Percentiles rank a stretch among this genome's conserved stretches.
These are phyloP conservation scores for Ligustrum vulgare DNA, from an alignment of 257 asterid genomes.

Conservation along the genomic window DNA sequence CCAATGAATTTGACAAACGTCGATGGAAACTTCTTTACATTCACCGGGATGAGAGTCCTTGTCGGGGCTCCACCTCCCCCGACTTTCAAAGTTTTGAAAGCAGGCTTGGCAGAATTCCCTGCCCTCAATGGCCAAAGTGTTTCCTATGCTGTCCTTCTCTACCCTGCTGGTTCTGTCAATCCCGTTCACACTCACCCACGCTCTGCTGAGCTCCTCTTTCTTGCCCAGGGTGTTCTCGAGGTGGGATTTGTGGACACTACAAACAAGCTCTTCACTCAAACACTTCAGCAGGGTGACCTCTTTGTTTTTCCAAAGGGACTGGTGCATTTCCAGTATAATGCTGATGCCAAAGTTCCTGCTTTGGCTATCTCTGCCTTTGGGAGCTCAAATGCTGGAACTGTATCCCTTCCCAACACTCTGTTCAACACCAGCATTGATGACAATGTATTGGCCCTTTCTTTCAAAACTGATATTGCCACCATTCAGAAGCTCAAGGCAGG, in stretches of 20 bases:
- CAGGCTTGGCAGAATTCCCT: conserved; percentile 44
- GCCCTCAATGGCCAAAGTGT: conserved; percentile 53
- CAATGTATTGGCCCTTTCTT: conserved; percentile 39
- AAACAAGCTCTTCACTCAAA: conserved; percentile 45
- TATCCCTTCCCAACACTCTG: conserved; percentile 43
- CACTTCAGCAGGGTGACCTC: conserved; percentile 41
- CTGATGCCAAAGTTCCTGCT: conserved; percentile 37
- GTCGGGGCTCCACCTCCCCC: conserved; percentile 37
- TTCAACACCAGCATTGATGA: conserved; percentile 46
- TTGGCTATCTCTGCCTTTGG: conserved; percentile 54
- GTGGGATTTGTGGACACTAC: conserved; percentile 59
- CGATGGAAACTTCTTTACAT: conserved; percentile 46
- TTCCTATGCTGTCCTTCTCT: conserved; percentile 50
- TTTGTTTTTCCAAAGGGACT: conserved; percentile 55
- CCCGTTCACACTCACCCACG: conserved; percentile 67
- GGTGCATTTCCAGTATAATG: conserved; percentile 55
- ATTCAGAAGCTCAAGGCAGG: conserved; percentile 55
- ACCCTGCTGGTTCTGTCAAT: conserved; percentile 47
- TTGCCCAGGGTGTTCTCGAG: conserved; percentile 42
- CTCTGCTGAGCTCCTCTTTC: conserved; percentile 55
- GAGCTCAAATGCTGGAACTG: conserved; percentile 53
- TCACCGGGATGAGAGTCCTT: conserved; percentile 45
- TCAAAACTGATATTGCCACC: conserved; percentile 52
- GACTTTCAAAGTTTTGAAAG: conserved; percentile 40
- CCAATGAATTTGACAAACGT: conserved; percentile 24